Percentiles rank a stretch among this genome's conserved stretches.
These are phyloP conservation scores for Didymella lethalis DNA, from an alignment of 2,329 filamentous ascomycete species.

Conservation along the genomic window DNA sequence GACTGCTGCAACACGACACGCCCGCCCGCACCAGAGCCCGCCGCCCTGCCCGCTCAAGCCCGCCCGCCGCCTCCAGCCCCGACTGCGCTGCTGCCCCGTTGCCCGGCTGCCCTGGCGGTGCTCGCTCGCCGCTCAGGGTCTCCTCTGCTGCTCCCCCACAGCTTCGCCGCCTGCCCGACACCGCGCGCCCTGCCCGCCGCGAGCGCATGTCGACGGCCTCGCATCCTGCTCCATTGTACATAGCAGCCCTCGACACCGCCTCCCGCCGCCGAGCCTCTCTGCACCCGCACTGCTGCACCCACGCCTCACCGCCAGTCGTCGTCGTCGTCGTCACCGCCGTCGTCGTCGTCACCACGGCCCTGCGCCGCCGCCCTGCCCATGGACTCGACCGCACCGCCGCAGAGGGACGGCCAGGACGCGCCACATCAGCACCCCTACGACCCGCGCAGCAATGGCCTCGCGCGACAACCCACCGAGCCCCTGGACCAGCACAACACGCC, in stretches of 20 bases:
- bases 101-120: constrained; percentile 32
- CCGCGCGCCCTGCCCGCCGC: constrained; percentile 1
- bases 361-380: constrained; percentile 29
- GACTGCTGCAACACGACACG: constrained; percentile 3
- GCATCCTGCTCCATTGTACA: constrained; percentile 1
- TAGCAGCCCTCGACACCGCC: background rate
- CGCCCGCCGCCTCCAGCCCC: background rate
- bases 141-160: constrained; percentile 9
- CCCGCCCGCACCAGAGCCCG: background rate
- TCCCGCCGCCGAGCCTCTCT: background rate
- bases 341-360: constrained; percentile 3
- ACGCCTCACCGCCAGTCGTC: constrained; percentile 4
- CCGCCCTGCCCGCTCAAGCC: background rate
- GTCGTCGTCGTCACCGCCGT: background rate
- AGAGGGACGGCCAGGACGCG: constrained; percentile 43
- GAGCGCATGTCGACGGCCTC: constrained; percentile 3
- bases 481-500: constrained; percentile 29
- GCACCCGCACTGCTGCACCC: background rate
- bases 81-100: constrained; percentile 8
- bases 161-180: constrained; percentile 10
- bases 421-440: constrained; percentile 42
- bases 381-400: constrained; percentile 47
- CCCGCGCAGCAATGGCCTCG: constrained; percentile 43
- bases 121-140: constrained; percentile 38
- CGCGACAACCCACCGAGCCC: constrained; percentile 42